phyloP scores from a whole-genome alignment of 73 alveolate species.

The Effrenium voratum region DNA sequence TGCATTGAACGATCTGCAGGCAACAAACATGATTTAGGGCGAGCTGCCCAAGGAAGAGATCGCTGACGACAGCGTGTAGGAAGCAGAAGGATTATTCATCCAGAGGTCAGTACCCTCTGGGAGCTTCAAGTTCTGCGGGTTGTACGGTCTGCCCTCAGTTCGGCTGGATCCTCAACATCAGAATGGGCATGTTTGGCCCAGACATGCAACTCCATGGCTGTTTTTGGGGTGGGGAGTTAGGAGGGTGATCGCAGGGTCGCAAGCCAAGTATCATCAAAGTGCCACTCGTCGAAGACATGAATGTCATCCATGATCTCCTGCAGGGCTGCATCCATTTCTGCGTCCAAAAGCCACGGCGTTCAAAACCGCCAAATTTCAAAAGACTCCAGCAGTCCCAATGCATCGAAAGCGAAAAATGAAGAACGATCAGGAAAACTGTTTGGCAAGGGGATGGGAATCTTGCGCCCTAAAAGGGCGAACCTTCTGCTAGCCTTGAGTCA shows the following conservation, averaged over 20 bases:
- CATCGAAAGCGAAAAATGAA: no score
- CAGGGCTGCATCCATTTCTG: background rate
- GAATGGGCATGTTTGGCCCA: background rate
- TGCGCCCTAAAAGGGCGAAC: no score
- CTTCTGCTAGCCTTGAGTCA: no score
- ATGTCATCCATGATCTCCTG: constrained; percentile 42
- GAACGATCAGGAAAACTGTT: no score
- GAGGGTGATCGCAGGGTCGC: background rate
- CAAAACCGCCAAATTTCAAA: no score
- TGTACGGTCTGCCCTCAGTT: constrained; percentile 56
- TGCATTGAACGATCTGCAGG: no score
- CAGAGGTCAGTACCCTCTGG: constrained; percentile 25
- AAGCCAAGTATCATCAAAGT: constrained; percentile 42
- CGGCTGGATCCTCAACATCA: background rate
- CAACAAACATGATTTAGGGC: no score
- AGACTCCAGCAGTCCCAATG: no score
- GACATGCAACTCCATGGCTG: no score
- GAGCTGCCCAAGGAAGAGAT: constrained; percentile 8
- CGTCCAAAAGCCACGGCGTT: background rate
- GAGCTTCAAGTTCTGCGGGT: constrained; percentile 30
- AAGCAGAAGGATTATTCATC: constrained; percentile 64
- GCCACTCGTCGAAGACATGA: constrained; percentile 69
- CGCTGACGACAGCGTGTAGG: constrained; percentile 57
- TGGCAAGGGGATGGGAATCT: no score
- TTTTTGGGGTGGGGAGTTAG: background rate